These are phyloP conservation scores for Aspergillus persii DNA, from an alignment of 2,329 filamentous ascomycete species.

Conservation along the genomic window DNA sequence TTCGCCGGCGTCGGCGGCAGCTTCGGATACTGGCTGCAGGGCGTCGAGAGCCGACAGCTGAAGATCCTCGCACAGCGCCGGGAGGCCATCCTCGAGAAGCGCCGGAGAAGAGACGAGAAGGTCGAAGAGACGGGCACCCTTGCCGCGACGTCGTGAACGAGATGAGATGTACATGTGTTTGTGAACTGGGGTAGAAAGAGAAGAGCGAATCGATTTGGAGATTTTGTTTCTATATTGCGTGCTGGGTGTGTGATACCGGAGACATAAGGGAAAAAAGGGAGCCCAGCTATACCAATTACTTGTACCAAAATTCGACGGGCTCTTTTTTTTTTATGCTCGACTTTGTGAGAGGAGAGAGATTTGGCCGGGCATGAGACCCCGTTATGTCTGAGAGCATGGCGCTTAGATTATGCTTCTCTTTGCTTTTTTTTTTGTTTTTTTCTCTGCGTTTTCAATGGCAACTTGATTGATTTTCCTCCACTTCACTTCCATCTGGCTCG, in stretches of 20 bases:
- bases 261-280: not conserved
- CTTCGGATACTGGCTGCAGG: slow-evolving; percentile 96
- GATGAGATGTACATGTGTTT: not conserved
- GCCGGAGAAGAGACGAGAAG: slow-evolving; percentile 69
- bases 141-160: slow-evolving; percentile 36
- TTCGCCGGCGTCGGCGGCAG: slow-evolving; percentile 82
- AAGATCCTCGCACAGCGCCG: slow-evolving; percentile 75
- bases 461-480: not conserved
- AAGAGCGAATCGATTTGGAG: not conserved
- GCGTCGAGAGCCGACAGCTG: slow-evolving; percentile 80
- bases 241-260: not conserved
- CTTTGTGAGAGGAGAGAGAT: not conserved
- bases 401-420: not conserved
- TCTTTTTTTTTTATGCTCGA: slow-evolving; percentile 17
- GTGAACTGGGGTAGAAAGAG: not conserved
- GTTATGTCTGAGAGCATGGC: not conserved
- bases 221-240: not conserved
- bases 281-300: slow-evolving; percentile 10
- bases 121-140: slow-evolving; percentile 34
- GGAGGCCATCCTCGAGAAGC: slow-evolving; percentile 80
- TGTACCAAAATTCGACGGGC: slow-evolving; percentile 35
- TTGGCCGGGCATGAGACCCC: not conserved
- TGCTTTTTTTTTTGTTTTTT: not conserved
- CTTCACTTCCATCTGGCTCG: not conserved
- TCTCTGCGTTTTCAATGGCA: not conserved